phyloP scores from a whole-genome alignment of 2,329 filamentous ascomycete species.

The Penicillium sp. region DNA sequence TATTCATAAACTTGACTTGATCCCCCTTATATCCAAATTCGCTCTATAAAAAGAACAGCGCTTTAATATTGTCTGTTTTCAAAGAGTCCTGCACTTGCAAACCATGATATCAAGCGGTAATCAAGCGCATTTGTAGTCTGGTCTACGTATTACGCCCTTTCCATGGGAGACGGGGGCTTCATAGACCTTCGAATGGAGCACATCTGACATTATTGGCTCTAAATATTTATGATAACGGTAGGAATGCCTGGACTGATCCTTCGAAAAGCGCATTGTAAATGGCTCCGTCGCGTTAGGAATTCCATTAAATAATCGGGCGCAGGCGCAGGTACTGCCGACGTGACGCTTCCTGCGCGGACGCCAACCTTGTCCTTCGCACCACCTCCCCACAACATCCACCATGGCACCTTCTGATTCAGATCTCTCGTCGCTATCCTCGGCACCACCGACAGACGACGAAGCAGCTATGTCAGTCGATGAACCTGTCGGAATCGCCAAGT shows the following conservation, averaged over 20 bases:
- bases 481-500: slow-evolving; percentile 45
- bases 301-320: slow-evolving; percentile 12
- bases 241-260: background rate
- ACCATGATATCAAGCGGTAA: background rate
- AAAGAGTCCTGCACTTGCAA: background rate
- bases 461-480: slow-evolving; percentile 41
- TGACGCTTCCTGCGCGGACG: slow-evolving; percentile 22
- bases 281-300: slow-evolving; percentile 6
- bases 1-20: background rate
- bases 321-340: slow-evolving; percentile 18
- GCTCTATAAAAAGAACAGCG: background rate
- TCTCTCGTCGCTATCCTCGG: slow-evolving; percentile 58
- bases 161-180: background rate
- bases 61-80: background rate
- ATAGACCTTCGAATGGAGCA: background rate
- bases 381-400: slow-evolving; percentile 27
- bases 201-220: background rate
- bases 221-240: background rate
- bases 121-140: background rate
- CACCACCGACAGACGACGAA: slow-evolving; percentile 60
- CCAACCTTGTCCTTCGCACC: slow-evolving; percentile 32
- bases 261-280: background rate
- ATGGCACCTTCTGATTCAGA: slow-evolving; percentile 57
- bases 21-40: background rate
- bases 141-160: background rate